Evolutionary conservation across 2,329 filamentous ascomycete genomes (phyloP).

Genomic region (Exserohilum turcica): DNA sequence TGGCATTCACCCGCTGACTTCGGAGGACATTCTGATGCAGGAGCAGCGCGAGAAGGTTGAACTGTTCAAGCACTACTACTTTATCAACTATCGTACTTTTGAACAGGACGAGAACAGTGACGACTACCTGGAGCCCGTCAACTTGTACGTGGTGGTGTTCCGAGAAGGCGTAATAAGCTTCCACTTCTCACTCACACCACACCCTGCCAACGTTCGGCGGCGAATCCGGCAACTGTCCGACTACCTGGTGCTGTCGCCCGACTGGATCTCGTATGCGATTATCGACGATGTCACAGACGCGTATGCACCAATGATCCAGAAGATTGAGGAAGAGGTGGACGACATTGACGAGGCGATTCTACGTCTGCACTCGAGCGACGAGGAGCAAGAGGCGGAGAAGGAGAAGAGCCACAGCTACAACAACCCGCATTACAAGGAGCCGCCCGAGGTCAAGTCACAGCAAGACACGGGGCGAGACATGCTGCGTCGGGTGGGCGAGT

Average conservation of each 20-base stretch:
- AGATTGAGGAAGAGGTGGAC: slow-evolving; percentile 94
- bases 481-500: slow-evolving; percentile 89
- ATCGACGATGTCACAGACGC: slow-evolving; percentile 99
- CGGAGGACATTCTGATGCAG: slow-evolving; percentile 96
- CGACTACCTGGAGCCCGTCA: slow-evolving; percentile 91
- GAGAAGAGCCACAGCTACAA: slow-evolving; percentile 31
- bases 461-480: slow-evolving; percentile 70
- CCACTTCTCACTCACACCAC: slow-evolving; percentile 94
- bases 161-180: slow-evolving; percentile 94
- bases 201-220: slow-evolving; percentile 92
- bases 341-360: slow-evolving; percentile 94
- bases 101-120: slow-evolving; percentile 91
- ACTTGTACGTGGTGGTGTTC: slow-evolving; percentile 98
- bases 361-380: slow-evolving; percentile 70
- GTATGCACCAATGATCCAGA: slow-evolving; percentile 88
- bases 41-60: slow-evolving; percentile 98
- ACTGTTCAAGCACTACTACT: slow-evolving; percentile 96
- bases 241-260: slow-evolving; percentile 87
- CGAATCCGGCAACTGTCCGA: slow-evolving; percentile 92
- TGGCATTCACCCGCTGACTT: slow-evolving; percentile 91
- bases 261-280: slow-evolving; percentile 98
- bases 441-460: slow-evolving; percentile 49
- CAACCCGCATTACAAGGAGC: slow-evolving; percentile 44
- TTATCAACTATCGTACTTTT: slow-evolving; percentile 97
- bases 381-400: slow-evolving; percentile 38